A percentile compares a stretch with the other conserved stretches of the same genome.
These are phyloP conservation scores for Candida glucosophila DNA, from an alignment of 1,139 yeast species.

Conservation along the genomic window DNA sequence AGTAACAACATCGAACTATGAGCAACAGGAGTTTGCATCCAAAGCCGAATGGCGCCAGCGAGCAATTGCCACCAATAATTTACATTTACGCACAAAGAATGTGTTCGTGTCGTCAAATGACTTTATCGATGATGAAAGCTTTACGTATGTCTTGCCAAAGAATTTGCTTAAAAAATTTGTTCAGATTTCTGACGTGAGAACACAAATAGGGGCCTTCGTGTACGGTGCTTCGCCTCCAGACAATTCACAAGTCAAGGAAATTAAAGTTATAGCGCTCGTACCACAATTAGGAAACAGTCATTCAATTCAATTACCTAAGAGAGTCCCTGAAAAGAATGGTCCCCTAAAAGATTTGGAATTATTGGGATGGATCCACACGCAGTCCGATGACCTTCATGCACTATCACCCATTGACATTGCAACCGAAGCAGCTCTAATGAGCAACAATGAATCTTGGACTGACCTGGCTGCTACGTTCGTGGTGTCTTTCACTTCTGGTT, in stretches of 20 bases:
- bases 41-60: slow-evolving; percentile 88
- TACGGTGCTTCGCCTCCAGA: slow-evolving; percentile 73
- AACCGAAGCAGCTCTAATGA: slow-evolving; percentile 43
- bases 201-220: slow-evolving; percentile 75
- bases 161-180: slow-evolving; percentile 72
- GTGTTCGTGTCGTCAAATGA: slow-evolving; percentile 56
- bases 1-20: slow-evolving; percentile 85
- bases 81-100: slow-evolving; percentile 69
- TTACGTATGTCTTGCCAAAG: slow-evolving; percentile 73
- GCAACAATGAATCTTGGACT: slow-evolving; percentile 21
- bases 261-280: slow-evolving; percentile 64
- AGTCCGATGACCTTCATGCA: slow-evolving; percentile 48
- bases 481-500: slow-evolving; percentile 76
- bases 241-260: slow-evolving; percentile 66
- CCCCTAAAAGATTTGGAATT: slow-evolving; percentile 42
- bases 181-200: slow-evolving; percentile 71
- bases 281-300: slow-evolving; percentile 82
- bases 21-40: slow-evolving; percentile 74
- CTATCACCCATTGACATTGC: slow-evolving; percentile 69
- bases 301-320: slow-evolving; percentile 53
- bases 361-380: slow-evolving; percentile 80
- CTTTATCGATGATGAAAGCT: slow-evolving; percentile 41
- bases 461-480: slow-evolving; percentile 47
- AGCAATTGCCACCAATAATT: slow-evolving; percentile 70
- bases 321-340: slow-evolving; percentile 31